These are phyloP conservation scores for Blastocystis sp. DNA, from an alignment of 352 stramenopile species.

Conservation along the genomic window DNA sequence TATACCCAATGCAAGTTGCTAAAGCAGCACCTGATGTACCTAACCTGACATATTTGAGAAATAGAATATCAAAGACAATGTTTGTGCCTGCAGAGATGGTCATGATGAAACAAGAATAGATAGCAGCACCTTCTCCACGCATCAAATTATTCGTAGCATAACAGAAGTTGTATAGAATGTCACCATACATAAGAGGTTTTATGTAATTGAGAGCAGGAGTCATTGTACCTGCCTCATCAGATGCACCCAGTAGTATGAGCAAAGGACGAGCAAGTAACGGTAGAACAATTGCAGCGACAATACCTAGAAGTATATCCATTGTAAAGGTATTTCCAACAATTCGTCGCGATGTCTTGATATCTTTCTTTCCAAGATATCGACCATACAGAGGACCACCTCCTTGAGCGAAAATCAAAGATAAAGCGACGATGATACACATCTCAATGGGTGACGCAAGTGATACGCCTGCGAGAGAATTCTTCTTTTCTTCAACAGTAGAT, in stretches of 20 bases:
- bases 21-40: slow-evolving; percentile 24
- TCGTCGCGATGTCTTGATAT: neutral
- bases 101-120: slow-evolving; percentile 30
- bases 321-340: slow-evolving; percentile 42
- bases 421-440: slow-evolving; percentile 23
- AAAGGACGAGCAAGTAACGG: neutral
- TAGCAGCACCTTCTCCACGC: slow-evolving; percentile 50
- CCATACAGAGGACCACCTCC: slow-evolving; percentile 46
- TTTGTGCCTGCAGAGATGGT: neutral
- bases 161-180: slow-evolving; percentile 59
- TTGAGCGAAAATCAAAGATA: slow-evolving; percentile 30
- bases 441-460: slow-evolving; percentile 48
- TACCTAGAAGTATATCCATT: slow-evolving; percentile 43
- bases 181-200: slow-evolving; percentile 10
- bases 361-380: slow-evolving; percentile 29
- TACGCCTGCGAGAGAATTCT: neutral
- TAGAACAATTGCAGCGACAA: slow-evolving; percentile 34
- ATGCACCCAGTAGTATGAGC: slow-evolving; percentile 47
- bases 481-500: slow-evolving; percentile 44
- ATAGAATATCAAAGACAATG: slow-evolving; percentile 33
- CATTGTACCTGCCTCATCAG: neutral
- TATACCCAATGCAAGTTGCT: slow-evolving; percentile 19
- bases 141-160: slow-evolving; percentile 57
- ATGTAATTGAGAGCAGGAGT: slow-evolving; percentile 11
- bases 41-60: neutral